Evolutionary conservation across 2,329 filamentous ascomycete species (phyloP).

Genomic region (Penicillium crustosum): DNA sequence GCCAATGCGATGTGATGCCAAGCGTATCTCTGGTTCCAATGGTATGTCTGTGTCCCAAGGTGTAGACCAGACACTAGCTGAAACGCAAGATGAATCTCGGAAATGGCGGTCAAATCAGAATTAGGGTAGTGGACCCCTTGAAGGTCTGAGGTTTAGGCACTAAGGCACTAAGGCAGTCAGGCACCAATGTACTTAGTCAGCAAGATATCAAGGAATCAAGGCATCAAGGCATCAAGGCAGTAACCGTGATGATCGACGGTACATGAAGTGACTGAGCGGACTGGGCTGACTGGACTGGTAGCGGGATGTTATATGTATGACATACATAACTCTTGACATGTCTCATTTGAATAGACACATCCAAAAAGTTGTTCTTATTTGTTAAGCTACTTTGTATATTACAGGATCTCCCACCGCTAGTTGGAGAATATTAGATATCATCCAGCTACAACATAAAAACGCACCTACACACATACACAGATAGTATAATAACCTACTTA

Average conservation of each 20-base stretch:
- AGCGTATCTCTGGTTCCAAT: neutral
- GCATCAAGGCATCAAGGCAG: neutral
- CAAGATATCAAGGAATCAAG: too few species aligned
- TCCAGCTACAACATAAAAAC: neutral
- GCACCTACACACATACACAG: neutral
- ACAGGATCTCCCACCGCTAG: neutral
- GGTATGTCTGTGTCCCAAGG: neutral
- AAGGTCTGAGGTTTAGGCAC: neutral
- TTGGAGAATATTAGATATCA: neutral
- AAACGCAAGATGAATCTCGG: neutral
- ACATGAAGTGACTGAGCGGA: neutral
- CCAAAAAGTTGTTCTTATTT: neutral
- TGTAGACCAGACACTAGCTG: neutral
- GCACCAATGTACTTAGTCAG: neutral
- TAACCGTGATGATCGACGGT: slow-evolving; percentile 3
- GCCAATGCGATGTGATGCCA: slow-evolving; percentile 2
- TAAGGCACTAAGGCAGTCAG: neutral
- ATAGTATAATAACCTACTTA: neutral
- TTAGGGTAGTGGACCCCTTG: neutral
- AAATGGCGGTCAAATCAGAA: neutral
- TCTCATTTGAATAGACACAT: neutral
- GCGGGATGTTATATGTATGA: slow-evolving; percentile 5
- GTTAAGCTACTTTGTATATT: neutral
- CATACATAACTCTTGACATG: neutral
- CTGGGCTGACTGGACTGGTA: neutral